Conservation (phyloP, 352 stramenopile species). For the Phytophthora brassicae region DNA sequence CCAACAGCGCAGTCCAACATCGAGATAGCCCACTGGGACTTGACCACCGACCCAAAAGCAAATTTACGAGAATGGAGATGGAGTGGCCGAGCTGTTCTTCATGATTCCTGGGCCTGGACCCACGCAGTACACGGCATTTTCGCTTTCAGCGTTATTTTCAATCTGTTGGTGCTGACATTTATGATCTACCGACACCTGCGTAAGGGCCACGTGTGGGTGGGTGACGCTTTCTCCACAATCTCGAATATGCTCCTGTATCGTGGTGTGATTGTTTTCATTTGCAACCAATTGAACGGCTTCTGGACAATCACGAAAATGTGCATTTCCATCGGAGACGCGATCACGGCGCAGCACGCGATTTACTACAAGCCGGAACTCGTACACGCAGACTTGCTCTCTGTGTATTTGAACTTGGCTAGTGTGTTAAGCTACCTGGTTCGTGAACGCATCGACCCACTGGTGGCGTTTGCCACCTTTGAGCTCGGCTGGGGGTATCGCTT, state of each 20-base stretch:
- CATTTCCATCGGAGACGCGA: conserved; percentile 14
- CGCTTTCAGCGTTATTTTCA: conserved; percentile 25
- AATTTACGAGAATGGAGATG: conserved; percentile 30
- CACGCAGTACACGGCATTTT: conserved; percentile 37
- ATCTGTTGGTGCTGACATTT: conserved; percentile 30
- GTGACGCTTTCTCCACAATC: conserved; percentile 38
- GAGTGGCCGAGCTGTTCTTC: conserved; percentile 27
- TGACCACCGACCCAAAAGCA: conserved; percentile 19
- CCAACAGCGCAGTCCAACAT: conserved; percentile 43
- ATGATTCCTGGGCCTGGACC: conserved; percentile 48
- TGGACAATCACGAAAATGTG: conserved; percentile 38
- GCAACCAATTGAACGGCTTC: conserved; percentile 35
- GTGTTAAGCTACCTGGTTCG: conserved; percentile 21
- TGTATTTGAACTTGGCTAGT: conserved; percentile 31
- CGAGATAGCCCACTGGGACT: conserved; percentile 26
- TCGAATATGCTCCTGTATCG: conserved; percentile 34
- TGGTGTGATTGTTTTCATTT: conserved; percentile 31
- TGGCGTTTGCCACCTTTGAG: conserved; percentile 28
- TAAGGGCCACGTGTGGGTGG: conserved; percentile 37
- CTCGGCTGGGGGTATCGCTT: conserved; percentile 22
- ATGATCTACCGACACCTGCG: conserved; percentile 34
- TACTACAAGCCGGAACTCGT: conserved; percentile 33
- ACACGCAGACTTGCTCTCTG: conserved; percentile 35
- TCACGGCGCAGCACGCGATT: conserved; percentile 18
- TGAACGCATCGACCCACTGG: conserved; percentile 34